A percentile compares a stretch with the other conserved stretches of the same genome.
Evolutionary conservation across 1,139 yeast genomes (phyloP).

Genomic region (Yarrowia galli): DNA sequence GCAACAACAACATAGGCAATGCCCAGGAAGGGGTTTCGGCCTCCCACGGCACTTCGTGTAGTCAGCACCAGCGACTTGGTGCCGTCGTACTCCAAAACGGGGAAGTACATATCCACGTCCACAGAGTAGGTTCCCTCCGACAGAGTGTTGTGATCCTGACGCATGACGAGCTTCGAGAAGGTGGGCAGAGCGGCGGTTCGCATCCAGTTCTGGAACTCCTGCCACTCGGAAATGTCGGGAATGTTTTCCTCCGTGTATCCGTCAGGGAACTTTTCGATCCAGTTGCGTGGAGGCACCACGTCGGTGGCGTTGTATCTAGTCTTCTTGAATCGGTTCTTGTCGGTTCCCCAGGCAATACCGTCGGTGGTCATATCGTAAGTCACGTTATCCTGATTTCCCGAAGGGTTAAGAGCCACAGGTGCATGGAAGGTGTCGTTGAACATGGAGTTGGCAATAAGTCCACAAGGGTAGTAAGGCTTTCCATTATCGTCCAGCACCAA

Average conservation of each 20-base stretch:
- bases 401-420: slow-evolving; percentile 60
- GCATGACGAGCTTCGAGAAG: slow-evolving; percentile 79
- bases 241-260: slow-evolving; percentile 86
- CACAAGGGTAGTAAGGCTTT: slow-evolving; percentile 83
- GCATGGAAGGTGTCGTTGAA: slow-evolving; percentile 83
- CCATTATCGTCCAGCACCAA: slow-evolving; percentile 65
- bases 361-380: slow-evolving; percentile 69
- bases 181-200: slow-evolving; percentile 88
- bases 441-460: slow-evolving; percentile 89
- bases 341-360: slow-evolving; percentile 89
- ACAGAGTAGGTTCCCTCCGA: slow-evolving; percentile 74
- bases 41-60: slow-evolving; percentile 89
- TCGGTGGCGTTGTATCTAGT: slow-evolving; percentile 73
- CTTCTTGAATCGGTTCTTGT: slow-evolving; percentile 76
- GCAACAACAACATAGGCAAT: slow-evolving; percentile 91
- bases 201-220: slow-evolving; percentile 97
- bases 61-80: slow-evolving; percentile 79
- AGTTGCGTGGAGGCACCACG: slow-evolving; percentile 95
- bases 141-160: slow-evolving; percentile 74
- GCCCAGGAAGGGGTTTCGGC: slow-evolving; percentile 86
- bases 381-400: slow-evolving; percentile 47
- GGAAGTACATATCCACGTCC: slow-evolving; percentile 82
- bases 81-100: slow-evolving; percentile 83
- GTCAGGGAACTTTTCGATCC: slow-evolving; percentile 83
- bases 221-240: slow-evolving; percentile 82